Evolutionary conservation across 1,284 basidiomycete genomes (phyloP).

Genomic region (Papiliotrema fonsecae): DNA sequence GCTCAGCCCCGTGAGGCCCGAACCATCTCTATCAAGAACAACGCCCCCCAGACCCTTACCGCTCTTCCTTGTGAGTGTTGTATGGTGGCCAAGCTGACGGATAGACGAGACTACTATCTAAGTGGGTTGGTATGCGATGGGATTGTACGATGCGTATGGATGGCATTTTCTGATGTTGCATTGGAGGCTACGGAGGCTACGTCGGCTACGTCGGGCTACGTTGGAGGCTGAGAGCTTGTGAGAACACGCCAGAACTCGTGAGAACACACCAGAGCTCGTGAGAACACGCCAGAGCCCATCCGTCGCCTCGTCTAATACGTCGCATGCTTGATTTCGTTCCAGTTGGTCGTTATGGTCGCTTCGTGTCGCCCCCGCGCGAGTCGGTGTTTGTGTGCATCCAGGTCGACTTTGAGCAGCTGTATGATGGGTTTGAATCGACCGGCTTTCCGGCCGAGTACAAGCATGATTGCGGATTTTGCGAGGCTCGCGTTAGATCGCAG

Average conservation of each 20-base stretch:
- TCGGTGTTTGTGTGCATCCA: conserved; percentile 8
- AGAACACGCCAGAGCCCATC: no score
- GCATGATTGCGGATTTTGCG: conserved; percentile 69
- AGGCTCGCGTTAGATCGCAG: conserved; percentile 54
- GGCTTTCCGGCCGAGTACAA: conserved; percentile 57
- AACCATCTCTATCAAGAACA: conserved; percentile 69
- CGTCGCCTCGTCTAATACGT: conserved; percentile 14
- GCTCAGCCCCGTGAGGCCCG: conserved; percentile 74
- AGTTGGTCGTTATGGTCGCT: conserved; percentile 10
- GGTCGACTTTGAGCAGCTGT: conserved; percentile 14
- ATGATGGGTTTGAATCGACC: conserved; percentile 22
- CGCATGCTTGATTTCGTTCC: conserved; percentile 21
- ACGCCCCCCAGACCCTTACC: conserved; percentile 87
- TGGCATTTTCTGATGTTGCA: conserved; percentile 16
- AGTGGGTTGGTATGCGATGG: conserved; percentile 17
- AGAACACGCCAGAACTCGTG: no score
- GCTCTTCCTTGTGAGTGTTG: conserved; percentile 65
- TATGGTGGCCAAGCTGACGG: conserved; percentile 4
- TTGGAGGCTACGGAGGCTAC: no score
- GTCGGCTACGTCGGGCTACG: no score
- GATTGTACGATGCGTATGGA: conserved; percentile 44
- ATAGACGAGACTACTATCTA: conserved; percentile 50
- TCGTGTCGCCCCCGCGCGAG: neutral
- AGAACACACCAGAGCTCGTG: no score
- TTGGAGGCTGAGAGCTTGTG: no score